Conservation (phyloP, 805 yeast species). For the Candida nonsorbophila region DNA sequence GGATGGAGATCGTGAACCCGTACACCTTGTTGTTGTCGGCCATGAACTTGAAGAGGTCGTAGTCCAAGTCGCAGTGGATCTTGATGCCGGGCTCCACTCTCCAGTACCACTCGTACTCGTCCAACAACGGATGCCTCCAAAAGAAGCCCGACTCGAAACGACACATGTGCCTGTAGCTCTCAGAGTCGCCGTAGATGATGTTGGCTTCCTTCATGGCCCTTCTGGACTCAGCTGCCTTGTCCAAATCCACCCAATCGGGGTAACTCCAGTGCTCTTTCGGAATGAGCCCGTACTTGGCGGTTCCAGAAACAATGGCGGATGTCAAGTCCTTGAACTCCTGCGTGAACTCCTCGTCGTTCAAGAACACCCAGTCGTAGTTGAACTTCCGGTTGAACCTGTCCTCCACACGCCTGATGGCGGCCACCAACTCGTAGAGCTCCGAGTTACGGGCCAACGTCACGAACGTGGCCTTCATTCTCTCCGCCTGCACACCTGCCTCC, state of each 20-base stretch:
- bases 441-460: slow-evolving; percentile 66
- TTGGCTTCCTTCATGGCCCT: slow-evolving; percentile 35
- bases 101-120: slow-evolving; percentile 65
- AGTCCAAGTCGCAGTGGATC: slow-evolving; percentile 54
- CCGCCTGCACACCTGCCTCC: not conserved
- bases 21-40: slow-evolving; percentile 51
- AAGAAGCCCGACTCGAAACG: slow-evolving; percentile 51
- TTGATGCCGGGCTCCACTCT: slow-evolving; percentile 68
- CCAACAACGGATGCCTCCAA: slow-evolving; percentile 52
- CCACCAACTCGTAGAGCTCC: slow-evolving; percentile 55
- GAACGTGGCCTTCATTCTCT: slow-evolving; percentile 58
- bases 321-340: slow-evolving; percentile 51
- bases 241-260: slow-evolving; percentile 57
- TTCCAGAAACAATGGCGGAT: slow-evolving; percentile 49
- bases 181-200: slow-evolving; percentile 55
- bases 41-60: slow-evolving; percentile 62
- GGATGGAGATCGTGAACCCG: slow-evolving; percentile 63
- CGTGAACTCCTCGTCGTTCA: slow-evolving; percentile 63
- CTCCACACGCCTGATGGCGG: slow-evolving; percentile 59
- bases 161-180: slow-evolving; percentile 68
- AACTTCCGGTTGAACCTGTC: slow-evolving; percentile 57
- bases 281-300: slow-evolving; percentile 56
- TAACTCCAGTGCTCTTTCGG: slow-evolving; percentile 63
- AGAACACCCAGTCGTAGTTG: slow-evolving; percentile 75
- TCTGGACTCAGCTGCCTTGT: slow-evolving; percentile 31